Percentiles rank a stretch among this genome's conserved stretches.
Evolutionary conservation across 2,329 filamentous ascomycete genomes (phyloP).

Genomic region (Purpureocillium takamizusanense): DNA sequence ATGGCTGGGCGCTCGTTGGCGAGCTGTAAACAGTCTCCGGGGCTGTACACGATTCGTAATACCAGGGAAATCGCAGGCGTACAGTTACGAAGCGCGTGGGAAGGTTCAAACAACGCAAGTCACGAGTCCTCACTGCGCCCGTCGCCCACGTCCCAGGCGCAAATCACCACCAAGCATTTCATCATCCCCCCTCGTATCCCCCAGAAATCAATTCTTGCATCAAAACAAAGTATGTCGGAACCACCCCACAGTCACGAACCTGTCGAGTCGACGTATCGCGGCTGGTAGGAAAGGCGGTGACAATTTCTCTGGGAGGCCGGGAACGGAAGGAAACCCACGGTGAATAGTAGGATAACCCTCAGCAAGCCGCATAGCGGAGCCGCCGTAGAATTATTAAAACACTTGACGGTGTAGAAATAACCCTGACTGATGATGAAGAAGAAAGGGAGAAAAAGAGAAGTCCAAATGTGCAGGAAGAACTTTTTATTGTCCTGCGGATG

Average conservation of each 20-base stretch:
- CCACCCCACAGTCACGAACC: slow-evolving; percentile 44
- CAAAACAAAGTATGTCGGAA: slow-evolving; percentile 32
- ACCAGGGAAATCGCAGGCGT: no score
- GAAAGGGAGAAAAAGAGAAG: slow-evolving; percentile 17
- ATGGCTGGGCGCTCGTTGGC: no score
- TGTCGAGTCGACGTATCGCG: slow-evolving; percentile 22
- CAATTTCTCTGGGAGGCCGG: slow-evolving; percentile 40
- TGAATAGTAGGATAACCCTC: slow-evolving; percentile 36
- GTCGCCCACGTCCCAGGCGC: no score
- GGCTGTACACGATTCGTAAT: no score
- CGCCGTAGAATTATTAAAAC: slow-evolving; percentile 35
- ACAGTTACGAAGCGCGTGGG: no score
- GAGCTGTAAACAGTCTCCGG: no score
- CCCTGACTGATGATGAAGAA: slow-evolving; percentile 35
- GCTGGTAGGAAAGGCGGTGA: slow-evolving; percentile 39
- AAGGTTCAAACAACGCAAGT: no score
- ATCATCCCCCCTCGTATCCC: neutral
- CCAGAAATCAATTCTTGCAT: neutral
- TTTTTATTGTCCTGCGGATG: slow-evolving; percentile 9
- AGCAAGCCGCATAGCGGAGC: slow-evolving; percentile 47
- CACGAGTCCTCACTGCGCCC: no score
- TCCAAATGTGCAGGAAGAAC: neutral
- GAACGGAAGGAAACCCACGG: slow-evolving; percentile 47
- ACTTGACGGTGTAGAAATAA: slow-evolving; percentile 43
- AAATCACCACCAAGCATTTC: neutral